Conservation (phyloP, 345 rosid species). For the Gossypioides kirkii region DNA sequence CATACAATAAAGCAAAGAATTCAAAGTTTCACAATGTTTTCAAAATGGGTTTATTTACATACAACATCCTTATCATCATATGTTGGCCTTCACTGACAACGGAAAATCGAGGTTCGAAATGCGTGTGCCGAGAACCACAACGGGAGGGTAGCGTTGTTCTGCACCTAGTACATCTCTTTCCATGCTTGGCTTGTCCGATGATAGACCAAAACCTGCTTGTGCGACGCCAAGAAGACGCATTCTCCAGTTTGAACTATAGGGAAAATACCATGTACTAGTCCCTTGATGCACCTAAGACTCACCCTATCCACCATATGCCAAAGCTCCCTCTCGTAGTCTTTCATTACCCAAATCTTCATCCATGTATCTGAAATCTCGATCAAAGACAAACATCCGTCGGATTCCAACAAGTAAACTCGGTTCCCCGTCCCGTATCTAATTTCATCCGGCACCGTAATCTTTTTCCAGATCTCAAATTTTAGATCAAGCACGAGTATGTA, state of each 20-base stretch:
- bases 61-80: conserved; percentile 6
- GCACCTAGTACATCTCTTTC: conserved; percentile 82
- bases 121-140: conserved; percentile 87
- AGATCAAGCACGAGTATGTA: conserved; percentile 61
- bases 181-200: conserved; percentile 54
- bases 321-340: conserved; percentile 41
- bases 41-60: conserved; percentile 15
- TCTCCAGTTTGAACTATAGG: conserved; percentile 65
- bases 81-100: conserved; percentile 39
- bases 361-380: conserved; percentile 60
- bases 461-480: conserved; percentile 58
- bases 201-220: conserved; percentile 72
- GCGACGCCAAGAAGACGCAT: conserved; percentile 60
- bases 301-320: conserved; percentile 61
- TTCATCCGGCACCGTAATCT: conserved; percentile 61
- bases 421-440: conserved; percentile 39
- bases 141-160: conserved; percentile 50
- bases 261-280: conserved; percentile 64
- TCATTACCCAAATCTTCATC: conserved; percentile 85
- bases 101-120: conserved; percentile 58
- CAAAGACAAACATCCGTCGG: conserved; percentile 58
- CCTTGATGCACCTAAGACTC: conserved; percentile 73
- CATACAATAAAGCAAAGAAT: too few relatives aligned
- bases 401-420: conserved; percentile 61
- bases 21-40: not conserved